Conservation (phyloP, 805 yeast species). For the Candida sphagnicola region DNA sequence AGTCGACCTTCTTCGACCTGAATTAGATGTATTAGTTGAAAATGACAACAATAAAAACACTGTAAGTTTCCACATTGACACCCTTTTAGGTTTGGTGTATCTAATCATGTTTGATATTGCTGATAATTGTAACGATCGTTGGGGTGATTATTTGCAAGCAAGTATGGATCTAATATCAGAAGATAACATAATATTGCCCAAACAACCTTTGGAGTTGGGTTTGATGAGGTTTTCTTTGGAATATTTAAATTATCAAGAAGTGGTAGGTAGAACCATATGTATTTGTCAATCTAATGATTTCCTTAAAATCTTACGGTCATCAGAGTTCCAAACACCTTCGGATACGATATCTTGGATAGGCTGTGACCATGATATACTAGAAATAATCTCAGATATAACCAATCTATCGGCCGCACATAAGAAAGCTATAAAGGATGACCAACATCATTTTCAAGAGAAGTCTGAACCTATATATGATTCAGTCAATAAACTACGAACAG, state of each 20-base stretch:
- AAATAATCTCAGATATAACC: slow-evolving; percentile 26
- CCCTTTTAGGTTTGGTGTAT: slow-evolving; percentile 17
- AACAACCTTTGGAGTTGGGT: slow-evolving; percentile 15
- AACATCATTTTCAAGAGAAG: not conserved
- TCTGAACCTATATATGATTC: not conserved
- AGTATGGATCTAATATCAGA: slow-evolving; percentile 16
- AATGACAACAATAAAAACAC: not conserved
- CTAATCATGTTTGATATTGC: slow-evolving; percentile 23
- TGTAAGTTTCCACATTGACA: slow-evolving; percentile 10
- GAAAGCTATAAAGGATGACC: not conserved
- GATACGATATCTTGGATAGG: slow-evolving; percentile 36
- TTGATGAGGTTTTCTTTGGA: slow-evolving; percentile 20
- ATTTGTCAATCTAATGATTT: slow-evolving; percentile 18
- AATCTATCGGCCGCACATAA: slow-evolving; percentile 22
- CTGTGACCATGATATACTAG: slow-evolving; percentile 20
- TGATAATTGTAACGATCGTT: slow-evolving; percentile 19
- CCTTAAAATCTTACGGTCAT: slow-evolving; percentile 14
- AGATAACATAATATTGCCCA: slow-evolving; percentile 14
- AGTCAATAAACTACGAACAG: not conserved
- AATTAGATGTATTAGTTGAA: not conserved
- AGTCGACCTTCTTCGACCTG: not conserved
- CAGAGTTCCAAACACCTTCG: no score
- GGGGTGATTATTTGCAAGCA: slow-evolving; percentile 16
- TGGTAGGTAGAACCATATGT: slow-evolving; percentile 27
- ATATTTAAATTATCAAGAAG: slow-evolving; percentile 21